A percentile compares a stretch with the other conserved stretches of the same genome.
Conservation (phyloP, 257 asterid species). For the Petunia axillaris region DNA sequence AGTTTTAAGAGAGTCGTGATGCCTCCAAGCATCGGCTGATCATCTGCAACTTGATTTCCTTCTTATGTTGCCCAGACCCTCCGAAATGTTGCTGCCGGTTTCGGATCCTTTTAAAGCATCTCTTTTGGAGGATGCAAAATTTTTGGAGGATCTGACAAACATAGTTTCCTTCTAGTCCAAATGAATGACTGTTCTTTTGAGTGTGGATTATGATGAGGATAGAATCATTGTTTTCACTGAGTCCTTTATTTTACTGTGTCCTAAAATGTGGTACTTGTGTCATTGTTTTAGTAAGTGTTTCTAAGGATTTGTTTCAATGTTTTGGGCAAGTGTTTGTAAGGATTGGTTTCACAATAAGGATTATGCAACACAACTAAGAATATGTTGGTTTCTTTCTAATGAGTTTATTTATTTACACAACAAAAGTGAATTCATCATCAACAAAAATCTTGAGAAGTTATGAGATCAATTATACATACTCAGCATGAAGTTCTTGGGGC, state of each 20-base stretch:
- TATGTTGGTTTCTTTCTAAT: neutral
- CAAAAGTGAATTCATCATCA: neutral
- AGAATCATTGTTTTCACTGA: neutral
- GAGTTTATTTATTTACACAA: neutral
- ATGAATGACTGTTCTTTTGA: neutral
- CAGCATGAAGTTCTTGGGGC: neutral
- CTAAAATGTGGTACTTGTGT: neutral
- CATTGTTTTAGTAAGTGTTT: neutral
- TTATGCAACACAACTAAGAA: neutral
- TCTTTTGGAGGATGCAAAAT: no score
- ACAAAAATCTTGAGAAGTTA: neutral
- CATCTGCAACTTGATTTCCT: neutral
- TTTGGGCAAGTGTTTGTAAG: neutral
- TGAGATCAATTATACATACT: neutral
- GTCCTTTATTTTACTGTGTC: neutral
- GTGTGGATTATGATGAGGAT: neutral
- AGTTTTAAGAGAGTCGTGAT: conserved; percentile 6
- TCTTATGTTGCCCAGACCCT: no score
- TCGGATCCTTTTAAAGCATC: no score
- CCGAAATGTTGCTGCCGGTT: no score
- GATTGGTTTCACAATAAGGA: neutral
- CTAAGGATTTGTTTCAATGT: neutral
- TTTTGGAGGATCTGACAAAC: no score
- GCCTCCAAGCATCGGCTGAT: conserved; percentile 27
- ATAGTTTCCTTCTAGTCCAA: neutral